Evolutionary conservation across 106 monocot species (phyloP).

Genomic region (Acorus calamus): DNA sequence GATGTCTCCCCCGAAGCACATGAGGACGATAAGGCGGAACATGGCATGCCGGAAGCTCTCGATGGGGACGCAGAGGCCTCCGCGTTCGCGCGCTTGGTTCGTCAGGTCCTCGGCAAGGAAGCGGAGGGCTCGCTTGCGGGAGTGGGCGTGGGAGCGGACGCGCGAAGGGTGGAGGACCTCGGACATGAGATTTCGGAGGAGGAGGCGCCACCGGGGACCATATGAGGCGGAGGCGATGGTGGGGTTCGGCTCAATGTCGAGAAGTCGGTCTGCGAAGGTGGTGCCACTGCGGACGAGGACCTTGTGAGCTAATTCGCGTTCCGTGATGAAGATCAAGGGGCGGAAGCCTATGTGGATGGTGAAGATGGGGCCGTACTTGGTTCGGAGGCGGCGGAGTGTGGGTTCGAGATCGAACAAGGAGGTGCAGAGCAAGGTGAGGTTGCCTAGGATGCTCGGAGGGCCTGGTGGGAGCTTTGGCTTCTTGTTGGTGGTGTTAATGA

Average conservation of each 20-base stretch:
- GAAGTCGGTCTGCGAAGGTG: conserved; percentile 6
- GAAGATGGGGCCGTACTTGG: conserved; percentile 3
- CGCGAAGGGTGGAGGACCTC: conserved; percentile 12
- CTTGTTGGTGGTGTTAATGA: background rate
- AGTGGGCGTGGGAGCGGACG: background rate
- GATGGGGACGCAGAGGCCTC: background rate
- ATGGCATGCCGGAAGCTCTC: conserved; percentile 9
- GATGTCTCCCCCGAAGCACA: conserved; percentile 19
- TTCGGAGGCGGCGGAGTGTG: background rate
- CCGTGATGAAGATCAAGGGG: conserved; percentile 9
- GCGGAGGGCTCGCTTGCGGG: background rate
- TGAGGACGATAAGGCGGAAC: conserved; percentile 12
- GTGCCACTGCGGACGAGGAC: conserved; percentile 3
- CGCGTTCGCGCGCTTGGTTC: background rate
- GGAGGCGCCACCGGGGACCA: conserved; percentile 21
- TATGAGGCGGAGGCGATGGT: conserved; percentile 13
- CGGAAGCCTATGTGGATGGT: conserved; percentile 2
- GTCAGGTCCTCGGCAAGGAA: background rate
- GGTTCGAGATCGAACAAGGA: background rate
- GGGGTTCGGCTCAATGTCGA: background rate
- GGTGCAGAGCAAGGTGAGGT: conserved; percentile 1
- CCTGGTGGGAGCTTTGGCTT: conserved; percentile 5
- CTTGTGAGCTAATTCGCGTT: conserved; percentile 5
- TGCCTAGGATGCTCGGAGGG: conserved; percentile 3
- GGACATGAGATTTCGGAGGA: conserved; percentile 12